Percentiles rank a stretch among this genome's conserved stretches.
These are phyloP conservation scores for Fusarium drepaniforme DNA, from an alignment of 2,329 filamentous ascomycete genomes.

Conservation along the genomic window DNA sequence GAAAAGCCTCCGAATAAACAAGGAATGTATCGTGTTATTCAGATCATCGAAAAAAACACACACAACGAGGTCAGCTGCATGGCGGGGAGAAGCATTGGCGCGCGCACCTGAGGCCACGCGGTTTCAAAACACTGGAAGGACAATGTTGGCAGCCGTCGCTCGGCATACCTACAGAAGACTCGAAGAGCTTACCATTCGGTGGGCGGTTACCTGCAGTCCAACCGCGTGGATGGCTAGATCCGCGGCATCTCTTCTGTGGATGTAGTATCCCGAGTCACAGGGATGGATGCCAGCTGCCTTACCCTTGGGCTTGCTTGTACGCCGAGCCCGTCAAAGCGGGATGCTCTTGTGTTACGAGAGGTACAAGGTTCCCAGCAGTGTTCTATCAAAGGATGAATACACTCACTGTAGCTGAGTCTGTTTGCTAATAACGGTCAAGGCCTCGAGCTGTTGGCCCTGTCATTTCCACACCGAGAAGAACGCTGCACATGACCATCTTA, in stretches of 20 bases:
- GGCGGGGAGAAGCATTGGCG: background rate
- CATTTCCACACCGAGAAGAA: background rate
- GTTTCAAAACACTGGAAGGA: background rate
- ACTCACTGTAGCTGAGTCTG: background rate
- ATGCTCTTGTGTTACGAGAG: slow-evolving; percentile 8
- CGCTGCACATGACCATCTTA: background rate
- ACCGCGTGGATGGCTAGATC: slow-evolving; percentile 35
- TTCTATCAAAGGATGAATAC: background rate
- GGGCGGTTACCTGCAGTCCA: slow-evolving; percentile 24
- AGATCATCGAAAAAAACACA: background rate
- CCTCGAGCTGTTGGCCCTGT: background rate
- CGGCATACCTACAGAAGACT: background rate
- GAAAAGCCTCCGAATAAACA: background rate
- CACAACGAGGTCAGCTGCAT: background rate
- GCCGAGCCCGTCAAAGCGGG: slow-evolving; percentile 17
- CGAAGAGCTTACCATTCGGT: background rate
- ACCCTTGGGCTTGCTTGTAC: slow-evolving; percentile 8
- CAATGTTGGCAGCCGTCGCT: background rate
- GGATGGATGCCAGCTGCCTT: background rate
- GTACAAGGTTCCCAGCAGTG: background rate
- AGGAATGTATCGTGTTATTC: background rate
- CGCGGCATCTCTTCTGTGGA: slow-evolving; percentile 8
- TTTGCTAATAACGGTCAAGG: background rate
- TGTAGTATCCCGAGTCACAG: slow-evolving; percentile 11
- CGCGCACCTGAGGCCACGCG: background rate